Evolutionary conservation across 306 rosid species (phyloP), one percentile per base, ranked within the genome.

Genomic region (barrel medic (Medicago truncatula)): DNA sequence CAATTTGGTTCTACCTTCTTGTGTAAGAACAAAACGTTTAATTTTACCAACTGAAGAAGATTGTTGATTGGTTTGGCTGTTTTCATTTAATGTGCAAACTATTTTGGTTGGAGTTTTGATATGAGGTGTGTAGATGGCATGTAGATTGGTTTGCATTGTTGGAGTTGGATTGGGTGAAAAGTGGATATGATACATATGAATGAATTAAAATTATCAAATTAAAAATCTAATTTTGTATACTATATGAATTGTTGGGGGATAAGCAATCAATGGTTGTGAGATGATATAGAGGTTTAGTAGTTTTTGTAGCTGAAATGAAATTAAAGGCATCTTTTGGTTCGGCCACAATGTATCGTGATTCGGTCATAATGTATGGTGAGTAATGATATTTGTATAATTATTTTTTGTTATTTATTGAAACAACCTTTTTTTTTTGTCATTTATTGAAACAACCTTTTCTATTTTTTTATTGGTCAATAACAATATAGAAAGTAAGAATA

Each of bases 1-100:
- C 9, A 91, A 85, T 68, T 93, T 93, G 31, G 88, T 75, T 88
- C 96, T 93, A 8, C 87, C 92, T 76, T 91, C 83, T 76, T 77
- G 82, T 47, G 82, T 74, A 0, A 93, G 82, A 80, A 83, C 96
- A 41, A 84, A 81, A 57, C 89, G 93, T 76, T 84, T 91, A 41
- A 86, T 86, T 82, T 83, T 87, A 53, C 96, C 91, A 2, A 53
- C 81, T 20, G 89, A 77, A 47, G 90, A 77, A 34, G 90, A 70
- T 56, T 82, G 81, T 58, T 82, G 84, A 34, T 74, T 80, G 43
- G 70, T 39, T 74, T 73, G 84, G 69, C 47, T 63, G 73, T 70
- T 83, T 76, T 87, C 89, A 67, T 82, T 81, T 31, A 75, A 50
- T 61, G 75, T 84, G 89, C 81, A 75, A 1, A 66, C 20, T 15